These are phyloP conservation scores for Ceratobasidium sp. DNA, from an alignment of 1,284 basidiomycete species.

Conservation along the genomic window DNA sequence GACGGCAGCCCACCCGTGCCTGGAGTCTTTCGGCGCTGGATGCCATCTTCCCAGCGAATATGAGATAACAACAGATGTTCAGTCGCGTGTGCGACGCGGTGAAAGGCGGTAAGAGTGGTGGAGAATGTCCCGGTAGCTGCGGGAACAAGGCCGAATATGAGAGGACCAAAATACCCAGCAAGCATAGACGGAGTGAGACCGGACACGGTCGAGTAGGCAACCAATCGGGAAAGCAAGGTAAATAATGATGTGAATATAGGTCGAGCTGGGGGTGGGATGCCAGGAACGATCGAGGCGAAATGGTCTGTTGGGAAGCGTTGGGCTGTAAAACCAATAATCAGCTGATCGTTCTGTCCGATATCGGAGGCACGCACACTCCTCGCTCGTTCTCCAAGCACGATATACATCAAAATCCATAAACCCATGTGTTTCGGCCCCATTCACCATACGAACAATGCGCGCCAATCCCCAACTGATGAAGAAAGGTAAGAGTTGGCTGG, in stretches of 20 bases:
- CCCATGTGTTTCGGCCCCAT: conserved; percentile 73
- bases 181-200: conserved; percentile 86
- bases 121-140: conserved; percentile 69
- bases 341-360: conserved; percentile 43
- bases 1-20: conserved; percentile 74
- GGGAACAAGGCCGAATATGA: conserved; percentile 80
- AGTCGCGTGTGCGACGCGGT: conserved; percentile 82
- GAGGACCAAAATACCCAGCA: conserved; percentile 87
- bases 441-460: conserved; percentile 72
- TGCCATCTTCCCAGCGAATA: conserved; percentile 77
- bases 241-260: conserved; percentile 74
- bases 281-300: conserved; percentile 60
- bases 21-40: conserved; percentile 57
- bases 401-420: conserved; percentile 83
- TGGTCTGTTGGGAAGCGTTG: conserved; percentile 47
- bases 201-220: conserved; percentile 80
- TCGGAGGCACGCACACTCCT: conserved; percentile 68
- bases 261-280: conserved; percentile 66
- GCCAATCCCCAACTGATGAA: conserved; percentile 86
- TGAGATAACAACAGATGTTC: conserved; percentile 89
- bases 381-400: conserved; percentile 76
- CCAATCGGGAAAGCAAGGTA: conserved; percentile 78
- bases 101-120: conserved; percentile 79
- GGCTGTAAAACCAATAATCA: conserved; percentile 35
- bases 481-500: conserved; percentile 1